phyloP scores from a whole-genome alignment of 805 yeast genomes.

The Kregervanrija pseudodelftensis region DNA sequence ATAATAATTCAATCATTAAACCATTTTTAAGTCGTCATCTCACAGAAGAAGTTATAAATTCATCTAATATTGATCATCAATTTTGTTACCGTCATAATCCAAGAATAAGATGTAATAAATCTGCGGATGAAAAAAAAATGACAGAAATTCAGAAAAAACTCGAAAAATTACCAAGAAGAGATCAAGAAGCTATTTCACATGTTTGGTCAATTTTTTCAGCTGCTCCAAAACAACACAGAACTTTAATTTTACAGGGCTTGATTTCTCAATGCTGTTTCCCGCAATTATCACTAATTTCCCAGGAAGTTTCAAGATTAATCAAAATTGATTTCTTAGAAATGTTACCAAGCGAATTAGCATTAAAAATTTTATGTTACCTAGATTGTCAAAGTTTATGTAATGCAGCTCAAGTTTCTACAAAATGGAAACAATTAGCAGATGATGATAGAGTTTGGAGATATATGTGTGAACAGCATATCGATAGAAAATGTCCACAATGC shows the following conservation, averaged over 20 bases:
- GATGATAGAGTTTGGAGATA: constrained; percentile 98
- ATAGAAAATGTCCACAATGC: constrained; percentile 93
- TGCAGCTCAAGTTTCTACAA: constrained; percentile 86
- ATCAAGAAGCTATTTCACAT: constrained; percentile 70
- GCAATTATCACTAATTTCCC: constrained; percentile 77
- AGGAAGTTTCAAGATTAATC: constrained; percentile 70
- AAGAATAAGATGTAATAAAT: constrained; percentile 65
- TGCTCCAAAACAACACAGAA: constrained; percentile 63
- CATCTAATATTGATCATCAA: constrained; percentile 48
- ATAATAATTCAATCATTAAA: constrained; percentile 21
- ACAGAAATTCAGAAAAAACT: constrained; percentile 50
- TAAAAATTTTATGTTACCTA: constrained; percentile 78
- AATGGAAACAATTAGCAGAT: constrained; percentile 87
- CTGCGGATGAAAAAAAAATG: constrained; percentile 59
- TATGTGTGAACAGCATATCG: constrained; percentile 97
- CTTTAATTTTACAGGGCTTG: constrained; percentile 74
- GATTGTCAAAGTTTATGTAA: constrained; percentile 91
- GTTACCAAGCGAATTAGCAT: constrained; percentile 77
- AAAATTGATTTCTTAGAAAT: constrained; percentile 84
- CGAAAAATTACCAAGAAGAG: constrained; percentile 57
- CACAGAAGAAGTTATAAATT: constrained; percentile 31
- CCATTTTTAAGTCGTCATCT: constrained; percentile 30
- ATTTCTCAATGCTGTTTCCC: constrained; percentile 92
- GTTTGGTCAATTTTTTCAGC: constrained; percentile 81
- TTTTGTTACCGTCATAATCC: constrained; percentile 95